Evolutionary conservation across 2,329 filamentous ascomycete genomes (phyloP), one percentile per base, ranked within the genome.

Genomic region (Rugonectria rugulosa): DNA sequence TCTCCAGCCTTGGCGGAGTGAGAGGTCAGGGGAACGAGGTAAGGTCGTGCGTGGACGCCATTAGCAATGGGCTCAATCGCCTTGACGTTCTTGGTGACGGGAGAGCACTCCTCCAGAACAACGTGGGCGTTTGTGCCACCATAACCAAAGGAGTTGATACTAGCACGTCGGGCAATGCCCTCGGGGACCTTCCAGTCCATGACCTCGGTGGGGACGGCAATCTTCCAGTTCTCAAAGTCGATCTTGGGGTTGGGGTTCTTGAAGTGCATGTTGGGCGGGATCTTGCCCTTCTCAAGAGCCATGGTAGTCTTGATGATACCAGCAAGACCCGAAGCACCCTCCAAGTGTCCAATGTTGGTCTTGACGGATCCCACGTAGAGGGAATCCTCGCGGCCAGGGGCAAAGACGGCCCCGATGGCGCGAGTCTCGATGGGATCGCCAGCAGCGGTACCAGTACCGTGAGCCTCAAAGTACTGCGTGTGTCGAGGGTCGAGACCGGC

Each of bases 371-470:
- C 57, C 24, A 61, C 48, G 6, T 41, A 53, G 4, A 59, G 53
- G 5, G 53, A 31, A 12, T 50, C 48, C 11, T 57, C 49, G 11
- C 44, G 34, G 24, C 40, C 46, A 9, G 32, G 17, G 5, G 49
- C 59, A 45, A 46, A 56, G 52, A 56, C 52, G 60, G 4, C 73
- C 67, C 38, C 51, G 6, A 83, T 75, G 6, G 77, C 80, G 9
- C 71, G 72, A 2, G 78, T 77, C 59, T 85, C 82, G 19, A 79
- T 77, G 1, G 81, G 80, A 56, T 85, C 82, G 5, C 82, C 82
- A 2, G 78, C 77, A 15, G 71, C 70, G 9, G 82, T 85, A 7
- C 81, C 81, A 0, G 81, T 83, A 12, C 81, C 81, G 62, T 85
- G 82, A 7, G 76, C 76, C 62, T 85, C 81, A 10, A 72, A 55